phyloP scores from a whole-genome alignment of 495 filamentous ascomycete genomes.

The Cercophora sp. region DNA sequence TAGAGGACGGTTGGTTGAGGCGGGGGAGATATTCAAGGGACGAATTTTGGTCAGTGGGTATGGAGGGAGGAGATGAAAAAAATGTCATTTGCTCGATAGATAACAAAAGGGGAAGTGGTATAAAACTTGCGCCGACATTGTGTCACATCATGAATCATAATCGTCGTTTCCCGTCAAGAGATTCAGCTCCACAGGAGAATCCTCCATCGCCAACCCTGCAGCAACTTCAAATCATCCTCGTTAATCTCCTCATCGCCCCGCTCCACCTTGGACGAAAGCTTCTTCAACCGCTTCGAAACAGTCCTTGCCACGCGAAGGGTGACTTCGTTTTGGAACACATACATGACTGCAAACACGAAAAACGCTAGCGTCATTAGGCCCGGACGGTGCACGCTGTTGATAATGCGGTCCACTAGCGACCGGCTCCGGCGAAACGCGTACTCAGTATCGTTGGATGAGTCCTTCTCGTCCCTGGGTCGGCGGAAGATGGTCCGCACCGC shows the following conservation, averaged over 20 bases:
- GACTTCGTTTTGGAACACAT: slow-evolving; percentile 47
- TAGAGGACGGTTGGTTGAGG: too few species aligned
- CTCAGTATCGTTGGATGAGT: slow-evolving; percentile 39
- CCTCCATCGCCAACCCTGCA: slow-evolving; percentile 45
- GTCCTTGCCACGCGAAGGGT: slow-evolving; percentile 40
- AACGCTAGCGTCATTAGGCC: slow-evolving; percentile 41
- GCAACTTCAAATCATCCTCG: slow-evolving; percentile 37
- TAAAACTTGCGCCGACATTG: too few species aligned
- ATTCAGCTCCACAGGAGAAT: slow-evolving; percentile 38
- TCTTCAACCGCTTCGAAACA: slow-evolving; percentile 36
- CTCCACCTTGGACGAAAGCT: slow-evolving; percentile 39
- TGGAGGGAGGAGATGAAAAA: too few species aligned
- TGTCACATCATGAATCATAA: too few species aligned
- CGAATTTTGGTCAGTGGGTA: too few species aligned
- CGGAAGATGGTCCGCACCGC: slow-evolving; percentile 40
- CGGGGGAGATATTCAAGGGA: too few species aligned
- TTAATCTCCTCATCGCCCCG: slow-evolving; percentile 33
- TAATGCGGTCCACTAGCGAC: slow-evolving; percentile 37
- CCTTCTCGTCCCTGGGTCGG: slow-evolving; percentile 22
- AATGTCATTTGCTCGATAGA: too few species aligned
- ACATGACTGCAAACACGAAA: slow-evolving; percentile 44
- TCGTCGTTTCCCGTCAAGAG: too few species aligned
- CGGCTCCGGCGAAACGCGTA: slow-evolving; percentile 43
- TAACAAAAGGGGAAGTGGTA: too few species aligned
- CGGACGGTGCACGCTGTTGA: slow-evolving; percentile 32